Percentiles rank a stretch among this genome's conserved stretches.
phyloP scores from a whole-genome alignment of 1,284 basidiomycete genomes.

The Pholiota adiposa region DNA sequence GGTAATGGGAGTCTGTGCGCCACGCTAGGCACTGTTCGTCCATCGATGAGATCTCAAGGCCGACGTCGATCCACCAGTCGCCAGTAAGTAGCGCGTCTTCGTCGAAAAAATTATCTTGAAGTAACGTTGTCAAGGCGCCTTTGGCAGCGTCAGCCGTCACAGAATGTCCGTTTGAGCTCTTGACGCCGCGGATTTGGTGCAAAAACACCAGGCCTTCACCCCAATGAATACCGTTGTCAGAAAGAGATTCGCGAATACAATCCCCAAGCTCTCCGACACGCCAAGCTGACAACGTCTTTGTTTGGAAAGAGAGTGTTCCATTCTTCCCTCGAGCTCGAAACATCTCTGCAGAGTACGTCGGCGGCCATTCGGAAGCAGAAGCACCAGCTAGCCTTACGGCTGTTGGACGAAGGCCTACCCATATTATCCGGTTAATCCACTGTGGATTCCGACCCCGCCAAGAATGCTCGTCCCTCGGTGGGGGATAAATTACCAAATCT shows the following conservation, averaged over 20 bases:
- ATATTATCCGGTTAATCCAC: too few relatives aligned
- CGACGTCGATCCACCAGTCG: conserved; percentile 24
- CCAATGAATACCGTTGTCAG: conserved; percentile 19
- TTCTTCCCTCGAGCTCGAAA: conserved; percentile 20
- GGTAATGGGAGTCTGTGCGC: conserved; percentile 22
- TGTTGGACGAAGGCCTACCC: conserved; percentile 29
- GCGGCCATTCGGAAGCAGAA: conserved; percentile 26
- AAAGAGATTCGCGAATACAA: conserved; percentile 20
- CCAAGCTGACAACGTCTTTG: conserved; percentile 19
- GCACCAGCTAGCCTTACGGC: neutral
- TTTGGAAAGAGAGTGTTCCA: conserved; percentile 21
- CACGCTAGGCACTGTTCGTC: conserved; percentile 23
- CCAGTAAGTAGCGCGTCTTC: neutral
- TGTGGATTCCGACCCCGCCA: too few relatives aligned
- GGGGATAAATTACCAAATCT: too few relatives aligned
- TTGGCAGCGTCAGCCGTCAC: neutral
- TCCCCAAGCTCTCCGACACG: conserved; percentile 16
- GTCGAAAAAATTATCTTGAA: conserved; percentile 1
- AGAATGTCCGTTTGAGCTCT: conserved; percentile 25
- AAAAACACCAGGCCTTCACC: conserved; percentile 25
- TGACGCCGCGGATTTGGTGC: conserved; percentile 30
- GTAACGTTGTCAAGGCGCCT: conserved; percentile 18
- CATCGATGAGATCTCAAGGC: conserved; percentile 21
- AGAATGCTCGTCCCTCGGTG: too few relatives aligned
- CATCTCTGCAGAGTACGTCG: conserved; percentile 21